Evolutionary conservation across 345 rosid species (phyloP), one percentile per base, ranked within the genome.

Genomic region (Linum lewisii): DNA sequence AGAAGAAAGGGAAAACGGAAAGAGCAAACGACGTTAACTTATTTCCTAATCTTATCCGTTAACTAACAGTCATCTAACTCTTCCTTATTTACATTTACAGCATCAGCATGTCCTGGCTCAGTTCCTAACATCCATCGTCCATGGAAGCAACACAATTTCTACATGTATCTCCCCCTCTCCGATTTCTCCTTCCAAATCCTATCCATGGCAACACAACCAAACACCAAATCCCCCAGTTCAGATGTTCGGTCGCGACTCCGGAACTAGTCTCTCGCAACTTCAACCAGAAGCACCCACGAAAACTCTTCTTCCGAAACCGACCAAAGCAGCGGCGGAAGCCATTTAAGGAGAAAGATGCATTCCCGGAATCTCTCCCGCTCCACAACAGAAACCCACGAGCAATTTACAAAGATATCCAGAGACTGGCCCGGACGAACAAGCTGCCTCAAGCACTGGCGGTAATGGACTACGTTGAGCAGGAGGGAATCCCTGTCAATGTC

Each of bases 401-500:
- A 50, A 77, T 90, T 61, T 81, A 76, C 85, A 71, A 79, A 63
- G 90, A 84, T 22, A 72, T 87, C 25, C 87, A 78, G 57, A 71
- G 66, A 22, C 75, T 91, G 24, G 88, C 89, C n/a, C 78, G 75
- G 44, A 69, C 70, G 57, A 78, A 84, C 78, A 82, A 84, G 72
- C 89, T 87, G 76, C 76, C 80, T 34, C 81, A 84, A 60, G 86
- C 89, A n/a, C 84, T 87, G 25, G 57, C 75, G 37, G 75, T 90
- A 52, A 69, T 90, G 32, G 87, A 87, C 70, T 84, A 87, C 71
- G 63, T 82, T 63, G 84, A 83, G 1, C 88, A 77, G 34, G 66
- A 80, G 29, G 97, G 95, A 15, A 81, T 90, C 37, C 97, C 95
- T 0, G 79, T 84, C 15, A 87, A 90, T 34, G 69, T 73, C 59